Evolutionary conservation across 1,139 yeast genomes (phyloP), one percentile per base, ranked within the genome.

Genomic region (Martiniozyma asiatica): DNA sequence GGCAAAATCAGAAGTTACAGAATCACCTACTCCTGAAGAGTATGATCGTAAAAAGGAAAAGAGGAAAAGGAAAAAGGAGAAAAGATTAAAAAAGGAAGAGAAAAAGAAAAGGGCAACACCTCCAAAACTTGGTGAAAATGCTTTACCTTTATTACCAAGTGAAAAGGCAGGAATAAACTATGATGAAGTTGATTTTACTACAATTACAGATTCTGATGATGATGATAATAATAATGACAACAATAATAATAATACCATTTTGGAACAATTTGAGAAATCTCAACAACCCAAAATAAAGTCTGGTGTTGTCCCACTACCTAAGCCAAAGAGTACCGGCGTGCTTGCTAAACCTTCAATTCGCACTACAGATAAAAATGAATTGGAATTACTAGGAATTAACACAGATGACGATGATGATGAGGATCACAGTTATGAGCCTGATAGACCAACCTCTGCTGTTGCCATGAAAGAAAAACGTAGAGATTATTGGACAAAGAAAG

Each of bases 1-100:
- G 35, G 87, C 89, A 3, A 55, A 61, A 36, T 44, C 41, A 18
- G 47, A 41, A 8, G 55, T 46, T 10, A 42, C 41, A 20, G 36
- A 35, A 25, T 22, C 35, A 4, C 21, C 25, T 16, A 21, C 9
- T 15, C 14, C 13, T 8, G 19, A 18, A n/a, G 8, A 4, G 24
- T 8, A 6, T 20, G 22, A 25, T 14, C 2, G 17, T 9, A 25
- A 24, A 7, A 29, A 21, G 22, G 22, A 14, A n/a, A 29, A 30
- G 14, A 30, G 25, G 23, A 29, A 29, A 6, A 29, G 25, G 32
- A 24, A 24, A 10, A 13, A n/a, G 6, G 16, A 24, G 8, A 24
- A 24, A 7, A 29, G 25, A 14, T 24, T 24, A 16, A 14, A 16
- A n/a, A 24, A 24, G 13, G 24, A 29, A 14, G 24, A 24, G 11